These are phyloP conservation scores for Cercospora sp. DNA, from an alignment of 2,329 filamentous ascomycete species.

Conservation along the genomic window DNA sequence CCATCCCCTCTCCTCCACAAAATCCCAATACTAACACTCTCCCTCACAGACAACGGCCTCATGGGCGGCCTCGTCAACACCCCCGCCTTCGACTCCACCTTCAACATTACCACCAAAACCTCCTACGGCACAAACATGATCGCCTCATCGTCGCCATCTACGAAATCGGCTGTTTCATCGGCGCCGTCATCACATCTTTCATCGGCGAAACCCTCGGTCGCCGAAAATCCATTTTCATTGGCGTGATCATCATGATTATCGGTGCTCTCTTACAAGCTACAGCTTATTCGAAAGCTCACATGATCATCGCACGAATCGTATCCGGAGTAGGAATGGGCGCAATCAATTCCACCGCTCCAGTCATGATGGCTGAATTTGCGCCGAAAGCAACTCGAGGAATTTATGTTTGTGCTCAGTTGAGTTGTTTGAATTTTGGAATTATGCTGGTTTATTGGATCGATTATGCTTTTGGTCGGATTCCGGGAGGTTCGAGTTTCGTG, in stretches of 20 bases:
- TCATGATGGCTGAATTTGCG: conserved; percentile 47
- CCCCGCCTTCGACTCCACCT: conserved; percentile 45
- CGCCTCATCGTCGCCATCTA: conserved; percentile 52
- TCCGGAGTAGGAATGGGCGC: conserved; percentile 49
- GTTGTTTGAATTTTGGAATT: conserved; percentile 52
- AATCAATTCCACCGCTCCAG: conserved; percentile 50
- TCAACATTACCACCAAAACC: conserved; percentile 44
- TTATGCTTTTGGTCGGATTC: conserved; percentile 43
- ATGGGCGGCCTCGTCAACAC: conserved; percentile 43
- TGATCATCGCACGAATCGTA: conserved; percentile 50
- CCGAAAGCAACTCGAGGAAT: conserved; percentile 39
- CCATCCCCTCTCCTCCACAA: neutral
- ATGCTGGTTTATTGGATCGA: conserved; percentile 52
- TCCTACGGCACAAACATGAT: conserved; percentile 41
- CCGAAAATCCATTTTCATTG: conserved; percentile 46
- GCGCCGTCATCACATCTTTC: conserved; percentile 43
- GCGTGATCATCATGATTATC: conserved; percentile 47
- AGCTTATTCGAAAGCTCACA: conserved; percentile 43
- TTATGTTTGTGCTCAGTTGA: conserved; percentile 51
- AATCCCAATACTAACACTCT: conserved; percentile 23
- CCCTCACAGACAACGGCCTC: conserved; percentile 23
- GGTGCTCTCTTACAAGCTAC: conserved; percentile 49
- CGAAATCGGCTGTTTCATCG: conserved; percentile 48
- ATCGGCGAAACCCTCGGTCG: conserved; percentile 51
- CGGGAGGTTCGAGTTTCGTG: conserved; percentile 36